A percentile compares a stretch with the other conserved stretches of the same genome.
These are phyloP conservation scores for Botrytis porri DNA, from an alignment of 2,329 filamentous ascomycete species.

Conservation along the genomic window DNA sequence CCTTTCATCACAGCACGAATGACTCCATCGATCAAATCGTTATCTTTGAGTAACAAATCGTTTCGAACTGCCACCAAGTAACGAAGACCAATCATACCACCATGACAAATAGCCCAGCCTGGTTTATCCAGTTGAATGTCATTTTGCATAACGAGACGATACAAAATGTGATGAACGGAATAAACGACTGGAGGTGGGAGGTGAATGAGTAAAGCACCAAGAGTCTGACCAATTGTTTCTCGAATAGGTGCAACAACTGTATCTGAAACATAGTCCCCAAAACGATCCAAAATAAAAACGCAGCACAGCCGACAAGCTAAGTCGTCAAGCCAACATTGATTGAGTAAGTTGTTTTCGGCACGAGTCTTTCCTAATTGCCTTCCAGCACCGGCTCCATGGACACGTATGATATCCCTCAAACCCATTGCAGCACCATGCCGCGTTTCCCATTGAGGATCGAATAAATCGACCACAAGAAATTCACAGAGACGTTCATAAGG, in stretches of 20 bases:
- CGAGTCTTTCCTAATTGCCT: slow-evolving; percentile 67
- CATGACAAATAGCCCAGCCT: slow-evolving; percentile 93
- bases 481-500: slow-evolving; percentile 92
- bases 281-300: slow-evolving; percentile 95
- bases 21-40: slow-evolving; percentile 86
- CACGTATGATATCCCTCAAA: slow-evolving; percentile 82
- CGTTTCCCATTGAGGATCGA: slow-evolving; percentile 92
- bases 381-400: slow-evolving; percentile 88
- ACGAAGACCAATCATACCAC: slow-evolving; percentile 93
- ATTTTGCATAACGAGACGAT: slow-evolving; percentile 87
- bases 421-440: slow-evolving; percentile 96
- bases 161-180: slow-evolving; percentile 78
- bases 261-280: slow-evolving; percentile 96
- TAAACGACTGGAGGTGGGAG: slow-evolving; percentile 76
- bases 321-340: slow-evolving; percentile 87
- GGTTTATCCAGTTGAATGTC: slow-evolving; percentile 71
- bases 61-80: slow-evolving; percentile 95
- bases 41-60: slow-evolving; percentile 81
- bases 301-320: slow-evolving; percentile 92
- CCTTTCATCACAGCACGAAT: slow-evolving; percentile 93
- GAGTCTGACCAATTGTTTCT: slow-evolving; percentile 90
- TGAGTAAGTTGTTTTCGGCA: slow-evolving; percentile 73
- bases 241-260: slow-evolving; percentile 94
- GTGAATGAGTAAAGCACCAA: slow-evolving; percentile 85
- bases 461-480: slow-evolving; percentile 88